Base-by-base conservation (phyloP, 345 rosid species). In the Zanthoxylum bungeanum region DNA sequence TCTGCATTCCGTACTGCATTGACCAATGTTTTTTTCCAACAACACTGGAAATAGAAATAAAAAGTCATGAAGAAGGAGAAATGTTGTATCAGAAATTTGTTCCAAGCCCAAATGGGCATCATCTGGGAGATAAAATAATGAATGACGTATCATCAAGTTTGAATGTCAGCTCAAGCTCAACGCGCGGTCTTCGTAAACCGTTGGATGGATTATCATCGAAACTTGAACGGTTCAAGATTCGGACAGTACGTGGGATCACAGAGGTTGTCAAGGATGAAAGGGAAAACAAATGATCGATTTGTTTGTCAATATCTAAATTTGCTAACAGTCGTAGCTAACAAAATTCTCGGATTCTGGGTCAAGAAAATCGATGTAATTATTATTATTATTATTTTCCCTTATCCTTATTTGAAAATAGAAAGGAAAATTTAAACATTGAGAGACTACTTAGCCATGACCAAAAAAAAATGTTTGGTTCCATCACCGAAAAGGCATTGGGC, bases 211-310 rank as follows among this genome's bases (percentile, higher is more conserved):
- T 62, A 53, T 5, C 73, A 2, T 42, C 10, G 7, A 76, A 34
- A 66, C 75, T 73, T 50, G 78, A 82, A 47, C 68, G 85, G 42
- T 82, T 82, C 73, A 78, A 76, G 73, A 70, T 82, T 10, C 65
- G 77, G 24, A 82, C 80, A 0, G 63, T 82, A 9, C 33, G 64
- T 4, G 9, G 47, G 5, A 78, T n/a, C n/a, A n/a, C 50, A 36
- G 72, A 49, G 17, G 73, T 66, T 6, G 61, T 46, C 28, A 55
- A 22, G 9, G 58, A 51, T 12, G 66, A 66, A 25, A 69, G 59
- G 36, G 14, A 69, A 56, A 56, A 56, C 12, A 28, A 27, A 56
- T 56, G 8, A 56, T 56, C 16, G 6, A 27, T 1, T 11, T 3
- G 1, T 27, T 27, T 5, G 30, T 55, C 10, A 27, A 25, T 25